Evolutionary conservation across 805 yeast genomes (phyloP).

Genomic region (Pichia exigua): DNA sequence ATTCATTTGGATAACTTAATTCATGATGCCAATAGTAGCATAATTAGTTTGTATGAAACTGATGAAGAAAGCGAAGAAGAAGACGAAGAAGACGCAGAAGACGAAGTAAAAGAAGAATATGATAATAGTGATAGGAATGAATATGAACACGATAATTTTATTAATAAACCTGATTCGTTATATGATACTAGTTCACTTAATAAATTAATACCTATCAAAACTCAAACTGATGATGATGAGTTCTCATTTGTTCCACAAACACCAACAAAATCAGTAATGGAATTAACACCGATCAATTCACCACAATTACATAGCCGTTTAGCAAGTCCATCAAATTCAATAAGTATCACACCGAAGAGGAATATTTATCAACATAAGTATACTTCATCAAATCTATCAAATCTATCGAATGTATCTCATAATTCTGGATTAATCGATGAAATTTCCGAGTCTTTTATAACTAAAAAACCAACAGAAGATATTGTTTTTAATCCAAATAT

Average conservation of each 20-base stretch:
- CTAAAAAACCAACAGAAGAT: not conserved
- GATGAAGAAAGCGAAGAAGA: slow-evolving; percentile 2
- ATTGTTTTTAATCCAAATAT: not conserved
- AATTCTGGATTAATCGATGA: not conserved
- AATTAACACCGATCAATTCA: slow-evolving; percentile 9
- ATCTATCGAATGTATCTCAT: not conserved
- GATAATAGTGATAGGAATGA: not conserved
- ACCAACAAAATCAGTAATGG: slow-evolving; percentile 7
- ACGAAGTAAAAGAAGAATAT: not conserved
- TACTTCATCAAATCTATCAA: not conserved
- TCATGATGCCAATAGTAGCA: slow-evolving; percentile 4
- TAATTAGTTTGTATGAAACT: slow-evolving; percentile 1
- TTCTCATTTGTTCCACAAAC: slow-evolving; percentile 6
- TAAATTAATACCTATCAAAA: not conserved
- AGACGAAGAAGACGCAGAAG: not conserved
- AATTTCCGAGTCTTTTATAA: not conserved
- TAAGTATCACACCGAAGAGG: slow-evolving; percentile 6
- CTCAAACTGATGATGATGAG: not conserved
- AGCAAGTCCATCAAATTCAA: slow-evolving; percentile 7
- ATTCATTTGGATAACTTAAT: slow-evolving; percentile 14
- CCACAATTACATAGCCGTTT: not conserved
- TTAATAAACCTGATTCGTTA: not conserved
- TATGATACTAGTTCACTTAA: not conserved
- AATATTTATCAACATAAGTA: slow-evolving; percentile 1
- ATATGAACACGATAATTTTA: not conserved